phyloP scores from a whole-genome alignment of 2,329 filamentous ascomycete genomes.

The Bimuria novae-zelandiae region DNA sequence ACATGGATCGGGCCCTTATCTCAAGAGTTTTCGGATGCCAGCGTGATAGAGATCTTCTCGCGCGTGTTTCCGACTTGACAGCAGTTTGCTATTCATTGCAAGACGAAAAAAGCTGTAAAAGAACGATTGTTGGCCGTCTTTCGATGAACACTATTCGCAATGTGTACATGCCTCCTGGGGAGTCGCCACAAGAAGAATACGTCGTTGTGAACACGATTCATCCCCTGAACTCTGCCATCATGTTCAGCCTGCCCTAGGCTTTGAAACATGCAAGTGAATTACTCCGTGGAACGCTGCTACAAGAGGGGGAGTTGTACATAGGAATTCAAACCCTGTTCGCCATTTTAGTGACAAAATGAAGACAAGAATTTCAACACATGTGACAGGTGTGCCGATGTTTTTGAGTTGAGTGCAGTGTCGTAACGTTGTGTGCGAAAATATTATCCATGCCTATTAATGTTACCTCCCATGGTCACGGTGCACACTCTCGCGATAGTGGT shows the following conservation, averaged over 20 bases:
- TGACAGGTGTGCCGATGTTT: too few species aligned
- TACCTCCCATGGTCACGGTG: too few species aligned
- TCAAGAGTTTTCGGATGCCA: conserved; percentile 3
- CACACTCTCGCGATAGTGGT: too few species aligned
- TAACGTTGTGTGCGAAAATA: too few species aligned
- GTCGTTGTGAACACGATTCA: not conserved
- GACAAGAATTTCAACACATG: too few species aligned
- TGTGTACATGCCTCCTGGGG: not conserved
- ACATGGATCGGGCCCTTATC: not conserved
- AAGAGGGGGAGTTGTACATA: too few species aligned
- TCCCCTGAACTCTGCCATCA: not conserved
- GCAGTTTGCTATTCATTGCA: not conserved
- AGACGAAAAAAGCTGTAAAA: not conserved
- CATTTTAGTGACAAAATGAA: too few species aligned
- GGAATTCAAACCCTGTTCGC: too few species aligned
- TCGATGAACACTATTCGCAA: not conserved
- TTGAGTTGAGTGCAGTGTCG: too few species aligned
- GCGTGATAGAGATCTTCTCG: not conserved
- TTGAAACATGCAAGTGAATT: not conserved
- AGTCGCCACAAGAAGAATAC: not conserved
- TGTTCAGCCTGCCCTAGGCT: not conserved
- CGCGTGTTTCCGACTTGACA: not conserved
- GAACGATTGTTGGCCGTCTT: not conserved
- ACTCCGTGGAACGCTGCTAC: too few species aligned
- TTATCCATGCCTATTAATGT: too few species aligned